Evolutionary conservation across 2,329 filamentous ascomycete genomes (phyloP).

Genomic region (Beauveria asiatica): DNA sequence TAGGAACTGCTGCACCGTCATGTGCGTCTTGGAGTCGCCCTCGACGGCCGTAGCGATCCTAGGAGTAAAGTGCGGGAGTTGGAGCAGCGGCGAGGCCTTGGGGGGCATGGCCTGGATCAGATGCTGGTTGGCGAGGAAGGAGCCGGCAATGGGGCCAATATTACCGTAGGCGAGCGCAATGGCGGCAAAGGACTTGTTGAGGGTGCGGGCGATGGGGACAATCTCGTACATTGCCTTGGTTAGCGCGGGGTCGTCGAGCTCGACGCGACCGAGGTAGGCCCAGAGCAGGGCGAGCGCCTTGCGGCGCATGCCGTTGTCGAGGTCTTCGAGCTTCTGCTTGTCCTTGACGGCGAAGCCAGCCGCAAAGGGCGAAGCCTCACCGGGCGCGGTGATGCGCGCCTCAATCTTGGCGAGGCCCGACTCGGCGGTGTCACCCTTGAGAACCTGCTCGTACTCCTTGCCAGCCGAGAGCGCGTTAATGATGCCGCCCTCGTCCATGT

Average conservation of each 20-base stretch:
- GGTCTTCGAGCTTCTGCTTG: slow-evolving; percentile 63
- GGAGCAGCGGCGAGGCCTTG: slow-evolving; percentile 75
- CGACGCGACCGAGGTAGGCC: slow-evolving; percentile 86
- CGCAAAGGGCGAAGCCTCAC: slow-evolving; percentile 41
- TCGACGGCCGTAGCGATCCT: slow-evolving; percentile 59
- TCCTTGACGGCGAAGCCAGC: slow-evolving; percentile 63
- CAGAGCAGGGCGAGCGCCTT: slow-evolving; percentile 87
- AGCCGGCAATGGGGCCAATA: slow-evolving; percentile 70
- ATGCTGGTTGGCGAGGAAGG: slow-evolving; percentile 75
- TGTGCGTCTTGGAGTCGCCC: slow-evolving; percentile 64
- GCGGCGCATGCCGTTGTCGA: slow-evolving; percentile 71
- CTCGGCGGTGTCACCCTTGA: slow-evolving; percentile 73
- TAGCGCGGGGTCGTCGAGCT: slow-evolving; percentile 68
- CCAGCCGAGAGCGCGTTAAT: slow-evolving; percentile 75
- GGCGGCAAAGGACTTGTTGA: slow-evolving; percentile 79
- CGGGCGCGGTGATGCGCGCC: slow-evolving; percentile 62
- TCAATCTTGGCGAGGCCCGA: slow-evolving; percentile 76
- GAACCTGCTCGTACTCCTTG: slow-evolving; percentile 70
- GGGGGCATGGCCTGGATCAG: slow-evolving; percentile 86
- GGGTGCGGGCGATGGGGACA: slow-evolving; percentile 73
- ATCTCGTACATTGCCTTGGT: slow-evolving; percentile 84
- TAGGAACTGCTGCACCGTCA: slow-evolving; percentile 85
- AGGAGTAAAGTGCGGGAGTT: slow-evolving; percentile 79
- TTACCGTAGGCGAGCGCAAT: slow-evolving; percentile 84
- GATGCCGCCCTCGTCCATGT: slow-evolving; percentile 71